These are phyloP conservation scores for Monilinia polystroma DNA, from an alignment of 2,329 filamentous ascomycete genomes.

Conservation along the genomic window DNA sequence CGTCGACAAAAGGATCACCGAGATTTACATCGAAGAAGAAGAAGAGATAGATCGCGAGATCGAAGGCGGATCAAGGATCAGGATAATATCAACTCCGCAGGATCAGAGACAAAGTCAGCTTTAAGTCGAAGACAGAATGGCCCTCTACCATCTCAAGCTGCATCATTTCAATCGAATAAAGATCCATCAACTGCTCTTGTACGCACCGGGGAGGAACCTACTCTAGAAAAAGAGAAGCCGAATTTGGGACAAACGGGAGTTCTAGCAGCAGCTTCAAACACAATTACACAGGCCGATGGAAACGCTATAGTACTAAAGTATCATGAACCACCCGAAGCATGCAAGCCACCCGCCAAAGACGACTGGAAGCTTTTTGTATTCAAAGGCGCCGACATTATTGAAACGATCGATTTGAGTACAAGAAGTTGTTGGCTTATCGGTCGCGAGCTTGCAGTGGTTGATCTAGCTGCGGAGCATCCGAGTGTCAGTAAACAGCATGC, in stretches of 20 bases:
- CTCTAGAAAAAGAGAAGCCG: conserved; percentile 76
- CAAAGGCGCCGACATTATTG: conserved; percentile 76
- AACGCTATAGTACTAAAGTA: conserved; percentile 85
- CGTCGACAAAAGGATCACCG: conserved; percentile 30
- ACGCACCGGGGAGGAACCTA: conserved; percentile 43
- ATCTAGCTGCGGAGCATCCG: conserved; percentile 82
- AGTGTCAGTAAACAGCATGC: conserved; percentile 96
- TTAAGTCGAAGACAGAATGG: conserved; percentile 41
- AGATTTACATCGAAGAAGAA: conserved; percentile 33
- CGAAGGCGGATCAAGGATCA: conserved; percentile 30
- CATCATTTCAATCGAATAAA: conserved; percentile 57
- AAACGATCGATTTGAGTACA: conserved; percentile 72
- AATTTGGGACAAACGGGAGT: conserved; percentile 81
- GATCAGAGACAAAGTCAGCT: conserved; percentile 3
- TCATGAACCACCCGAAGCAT: conserved; percentile 89
- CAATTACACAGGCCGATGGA: conserved; percentile 67
- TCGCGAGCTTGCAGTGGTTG: conserved; percentile 75
- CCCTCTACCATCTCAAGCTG: conserved; percentile 59
- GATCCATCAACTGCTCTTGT: conserved; percentile 40
- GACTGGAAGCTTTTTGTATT: conserved; percentile 92
- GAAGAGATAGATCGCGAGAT: conserved; percentile 33
- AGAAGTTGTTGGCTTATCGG: conserved; percentile 92
- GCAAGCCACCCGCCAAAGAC: conserved; percentile 76
- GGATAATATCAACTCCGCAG: neutral
- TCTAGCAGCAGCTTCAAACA: conserved; percentile 84